Base-by-base conservation (phyloP, 2,329 filamentous ascomycete species). In the Gnomoniopsis sp. region DNA sequence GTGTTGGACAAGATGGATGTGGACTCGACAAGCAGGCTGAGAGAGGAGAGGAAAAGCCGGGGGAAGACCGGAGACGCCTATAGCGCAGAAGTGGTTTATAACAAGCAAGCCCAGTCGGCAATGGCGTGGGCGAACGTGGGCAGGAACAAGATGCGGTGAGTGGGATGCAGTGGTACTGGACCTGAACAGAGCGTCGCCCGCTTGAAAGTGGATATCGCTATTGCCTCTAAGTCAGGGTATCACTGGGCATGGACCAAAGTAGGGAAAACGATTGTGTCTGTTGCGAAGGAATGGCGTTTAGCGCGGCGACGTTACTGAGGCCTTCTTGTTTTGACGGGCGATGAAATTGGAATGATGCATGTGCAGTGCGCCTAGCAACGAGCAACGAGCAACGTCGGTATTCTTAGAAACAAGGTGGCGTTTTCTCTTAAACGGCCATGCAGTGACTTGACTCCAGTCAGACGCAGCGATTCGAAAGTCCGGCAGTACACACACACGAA, bases 131-230 rank as follows among this genome's bases (percentile, higher is more conserved):
- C 33, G 36, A 36, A n/a, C 17, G 8, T 44, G 41, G 15, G n/a
- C 41, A 44, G n/a, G 36, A 15, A 50, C 60, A 59, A 62, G 53
- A 61, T 61, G 59, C 60, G 60, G 60, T 62, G 60, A 62, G 60
- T 49, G 51, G 58, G 56, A 58, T 61, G 56, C 53, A 54, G 59
- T 61, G 53, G 53, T 49, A 55, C 44, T 33, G 33, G 43, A 49
- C 59, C 56, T 56, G 46, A 55, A 41, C 52, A 55, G 56, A 49
- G 53, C 49, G 58, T 49, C 57, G 58, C 41, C 54, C 54, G 50
- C 51, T 59, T 36, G 49, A 59, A 57, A 59, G 59, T 61, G 59
- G 59, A 61, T 30, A 30, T 55, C 53, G 17, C 33, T 55, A 21
- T 38, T 33, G 46, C 33, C 47, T 41, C 44, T 19, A 23, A 47